Evolutionary conservation across 2,329 filamentous ascomycete species (phyloP).

Genomic region (Chaetomiaceae sp.): DNA sequence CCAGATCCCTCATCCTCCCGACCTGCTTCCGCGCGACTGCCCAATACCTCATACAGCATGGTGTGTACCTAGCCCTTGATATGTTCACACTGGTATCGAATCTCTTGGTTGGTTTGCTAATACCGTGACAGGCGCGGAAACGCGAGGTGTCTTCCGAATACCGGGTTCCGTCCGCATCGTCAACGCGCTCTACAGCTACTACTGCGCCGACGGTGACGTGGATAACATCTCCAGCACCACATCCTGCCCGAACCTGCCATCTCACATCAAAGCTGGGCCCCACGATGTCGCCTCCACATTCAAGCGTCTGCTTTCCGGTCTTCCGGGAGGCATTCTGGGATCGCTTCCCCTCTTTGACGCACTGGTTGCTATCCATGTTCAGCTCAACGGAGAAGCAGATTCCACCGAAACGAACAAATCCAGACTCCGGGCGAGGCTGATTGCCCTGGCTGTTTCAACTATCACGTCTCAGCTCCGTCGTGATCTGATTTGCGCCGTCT

Average conservation of each 20-base stretch:
- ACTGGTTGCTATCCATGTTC: conserved; percentile 55
- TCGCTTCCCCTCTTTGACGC: conserved; percentile 58
- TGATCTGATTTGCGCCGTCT: conserved; percentile 62
- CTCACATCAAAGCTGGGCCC: conserved; percentile 53
- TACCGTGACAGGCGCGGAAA: conserved; percentile 33
- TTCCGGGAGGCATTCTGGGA: conserved; percentile 63
- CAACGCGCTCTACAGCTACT: conserved; percentile 59
- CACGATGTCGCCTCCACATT: conserved; percentile 65
- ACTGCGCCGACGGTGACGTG: conserved; percentile 47
- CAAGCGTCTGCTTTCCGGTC: conserved; percentile 57
- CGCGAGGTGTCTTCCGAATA: conserved; percentile 59
- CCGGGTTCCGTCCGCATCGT: conserved; percentile 54
- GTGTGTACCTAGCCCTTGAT: too few species aligned
- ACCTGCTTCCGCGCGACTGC: conserved; percentile 63
- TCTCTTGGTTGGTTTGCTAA: too few species aligned
- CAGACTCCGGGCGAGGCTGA: conserved; percentile 57
- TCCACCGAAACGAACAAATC: conserved; percentile 48
- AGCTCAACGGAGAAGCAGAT: conserved; percentile 49
- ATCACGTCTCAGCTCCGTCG: conserved; percentile 56
- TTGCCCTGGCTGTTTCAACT: conserved; percentile 57
- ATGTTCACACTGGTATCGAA: too few species aligned
- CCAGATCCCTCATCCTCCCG: conserved; percentile 53
- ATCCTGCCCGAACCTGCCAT: conserved; percentile 53
- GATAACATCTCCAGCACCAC: conserved; percentile 53
- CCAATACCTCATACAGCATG: conserved; percentile 58